A percentile compares a stretch with the other conserved stretches of the same genome.
These are phyloP conservation scores for Epichloe gansuensis DNA, from an alignment of 2,329 filamentous ascomycete species.

Conservation along the genomic window DNA sequence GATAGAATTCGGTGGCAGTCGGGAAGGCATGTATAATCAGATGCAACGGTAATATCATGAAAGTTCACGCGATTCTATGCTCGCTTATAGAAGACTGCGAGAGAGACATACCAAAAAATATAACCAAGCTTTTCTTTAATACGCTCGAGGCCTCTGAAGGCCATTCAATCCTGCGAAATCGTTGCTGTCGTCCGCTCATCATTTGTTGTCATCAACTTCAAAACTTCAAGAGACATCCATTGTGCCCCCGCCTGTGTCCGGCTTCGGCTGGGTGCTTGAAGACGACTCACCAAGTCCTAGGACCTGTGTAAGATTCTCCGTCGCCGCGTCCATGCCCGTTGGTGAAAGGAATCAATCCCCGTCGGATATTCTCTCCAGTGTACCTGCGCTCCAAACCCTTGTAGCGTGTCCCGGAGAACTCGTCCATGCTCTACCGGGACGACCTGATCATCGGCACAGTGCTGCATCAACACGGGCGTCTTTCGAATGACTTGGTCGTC, in stretches of 20 bases:
- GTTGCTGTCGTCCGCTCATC: neutral
- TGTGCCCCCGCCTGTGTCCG: neutral
- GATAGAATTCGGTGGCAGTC: neutral
- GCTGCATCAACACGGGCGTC: slow-evolving; percentile 33
- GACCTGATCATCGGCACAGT: slow-evolving; percentile 31
- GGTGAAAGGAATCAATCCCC: slow-evolving; percentile 34
- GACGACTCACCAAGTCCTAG: neutral
- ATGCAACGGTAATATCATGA: too few relatives aligned
- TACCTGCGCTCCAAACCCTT: slow-evolving; percentile 25
- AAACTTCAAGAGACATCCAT: neutral
- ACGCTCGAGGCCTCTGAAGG: neutral
- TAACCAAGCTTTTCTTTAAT: too few relatives aligned
- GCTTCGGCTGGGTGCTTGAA: neutral
- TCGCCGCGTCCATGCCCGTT: slow-evolving; percentile 29
- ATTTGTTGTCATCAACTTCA: neutral
- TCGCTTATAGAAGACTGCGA: neutral
- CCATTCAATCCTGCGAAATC: too few relatives aligned
- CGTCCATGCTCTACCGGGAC: slow-evolving; percentile 26
- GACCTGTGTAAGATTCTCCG: slow-evolving; percentile 18
- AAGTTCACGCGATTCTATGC: neutral
- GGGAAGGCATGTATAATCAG: neutral
- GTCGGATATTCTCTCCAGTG: slow-evolving; percentile 28
- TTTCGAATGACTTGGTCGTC: slow-evolving; percentile 22
- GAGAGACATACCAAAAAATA: neutral
- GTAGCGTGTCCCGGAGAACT: slow-evolving; percentile 21